Evolutionary conservation across 345 rosid species (phyloP), one percentile per base, ranked within the genome.

Genomic region (Arabis alpina): DNA sequence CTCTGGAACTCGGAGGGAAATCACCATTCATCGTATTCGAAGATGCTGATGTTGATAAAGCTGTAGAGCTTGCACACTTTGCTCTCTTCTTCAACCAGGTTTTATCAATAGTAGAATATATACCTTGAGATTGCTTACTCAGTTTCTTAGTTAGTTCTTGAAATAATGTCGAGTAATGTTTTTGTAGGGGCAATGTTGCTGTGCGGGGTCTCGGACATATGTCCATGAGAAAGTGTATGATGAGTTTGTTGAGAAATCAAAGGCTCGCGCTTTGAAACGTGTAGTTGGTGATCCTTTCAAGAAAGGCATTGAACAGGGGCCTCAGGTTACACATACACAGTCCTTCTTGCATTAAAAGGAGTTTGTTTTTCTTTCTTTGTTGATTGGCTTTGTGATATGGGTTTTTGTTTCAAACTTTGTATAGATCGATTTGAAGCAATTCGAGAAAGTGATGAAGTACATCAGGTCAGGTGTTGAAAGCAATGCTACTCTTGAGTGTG

Each of bases 81-180:
- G 97, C 99, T 51, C 77, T 94, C 69, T 94, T 94, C 85, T 94
- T 86, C 45, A 94, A 94, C 74, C 99, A 94, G 96, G 97, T 89
- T 50, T 62, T 41, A 36, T 37, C 28, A 14, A 2, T 24, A 44
- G 10, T 62, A 44, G 43, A 53, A 60, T 34, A 36, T 34, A 43
- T 64, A 19, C 8, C 9, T 64, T 32, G 39, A 23, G 3, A 0
- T 43, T 53, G 32, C 3, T 58, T 28, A 32, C 32, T 58, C 48
- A 24, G 5, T 51, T 24, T 43, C 4, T 14, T 51, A 25, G 40
- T 36, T 27, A 30, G 23, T 23, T 66, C 10, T 55, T 54, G 47
- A 49, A 60, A 34, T 58, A 61, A 32, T 50, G 19, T 66, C 2
- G 43, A 13, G 58, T 62, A 47, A 47, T 52, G 24, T 15, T 24